Evolutionary conservation across 108 stramenopile genomes (phyloP), one percentile per base, ranked within the genome.

Genomic region (Cyclotella atomus): DNA sequence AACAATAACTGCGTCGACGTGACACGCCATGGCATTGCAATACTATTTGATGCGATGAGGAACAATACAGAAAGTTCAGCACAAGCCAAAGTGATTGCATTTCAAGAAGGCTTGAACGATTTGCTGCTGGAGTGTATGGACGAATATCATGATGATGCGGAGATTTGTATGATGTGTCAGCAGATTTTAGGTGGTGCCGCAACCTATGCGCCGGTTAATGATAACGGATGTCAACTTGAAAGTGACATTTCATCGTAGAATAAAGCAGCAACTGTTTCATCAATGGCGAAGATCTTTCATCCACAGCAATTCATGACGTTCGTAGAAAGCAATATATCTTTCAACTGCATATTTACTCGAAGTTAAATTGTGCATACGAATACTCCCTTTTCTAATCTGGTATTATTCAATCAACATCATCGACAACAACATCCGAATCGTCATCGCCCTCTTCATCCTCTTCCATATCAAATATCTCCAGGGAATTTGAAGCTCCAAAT

Each of bases 391-490:
- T n/a, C n/a, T n/a, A n/a, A n/a, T n/a, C n/a, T n/a, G n/a, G n/a
- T n/a, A n/a, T n/a, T n/a, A n/a, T n/a, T n/a, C n/a, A n/a, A n/a
- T n/a, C n/a, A n/a, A n/a, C n/a, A n/a, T n/a, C n/a, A n/a, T n/a
- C n/a, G n/a, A n/a, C n/a, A n/a, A 68, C 68, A 7, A 45, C 57
- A 0, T 85, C 80, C 0, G 67, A 53, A 30, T 73, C 75, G 9
- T 88, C 83, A 0, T 82, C 85, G 2, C 43, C 63, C 7, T 86
- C 85, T 69, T 89, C 88, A 32, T 91, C 85, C 57, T 91, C 90
- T 85, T 91, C 90, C 6, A 91, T 50, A 76, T 91, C 90, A 55
- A 89, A 75, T 20, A 91, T 67, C 38, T 87, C 81, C 20, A 91
- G 33, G 5, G 70, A 49, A 23, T 62, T 87, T 14, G 75, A 68